These are phyloP conservation scores for Actinidia polygama DNA, from an alignment of 179 eudicot genomes.

Conservation along the genomic window DNA sequence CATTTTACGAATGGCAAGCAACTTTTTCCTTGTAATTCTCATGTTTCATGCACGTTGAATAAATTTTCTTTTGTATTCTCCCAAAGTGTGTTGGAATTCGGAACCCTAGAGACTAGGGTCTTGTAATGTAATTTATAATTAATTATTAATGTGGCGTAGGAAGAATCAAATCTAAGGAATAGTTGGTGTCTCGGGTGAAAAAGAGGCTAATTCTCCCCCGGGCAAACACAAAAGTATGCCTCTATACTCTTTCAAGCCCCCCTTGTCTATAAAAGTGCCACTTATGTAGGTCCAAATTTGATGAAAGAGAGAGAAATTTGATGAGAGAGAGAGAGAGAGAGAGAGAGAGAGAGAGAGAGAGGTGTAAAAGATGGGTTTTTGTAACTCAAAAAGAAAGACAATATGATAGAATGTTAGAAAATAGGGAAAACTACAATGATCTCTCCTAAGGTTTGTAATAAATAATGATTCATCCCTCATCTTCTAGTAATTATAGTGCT, in stretches of 20 bases:
- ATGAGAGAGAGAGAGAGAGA: no score
- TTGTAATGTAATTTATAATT: not conserved
- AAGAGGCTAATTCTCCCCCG: conserved; percentile 18
- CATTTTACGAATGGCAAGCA: no score
- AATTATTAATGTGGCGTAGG: not conserved
- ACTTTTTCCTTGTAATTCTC: not conserved
- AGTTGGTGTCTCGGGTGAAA: conserved; percentile 18
- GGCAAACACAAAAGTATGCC: conserved; percentile 24
- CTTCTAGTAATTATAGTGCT: no score
- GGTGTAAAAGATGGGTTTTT: no score
- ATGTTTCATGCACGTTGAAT: not conserved
- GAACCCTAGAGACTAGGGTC: conserved; percentile 13
- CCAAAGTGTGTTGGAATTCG: conserved; percentile 1
- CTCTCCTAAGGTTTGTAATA: no score
- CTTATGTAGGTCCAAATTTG: conserved; percentile 17
- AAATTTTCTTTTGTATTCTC: not conserved
- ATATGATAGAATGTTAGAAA: no score
- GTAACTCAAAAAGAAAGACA: no score
- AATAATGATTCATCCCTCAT: no score
- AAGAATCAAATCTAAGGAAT: conserved; percentile 29
- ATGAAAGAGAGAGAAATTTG: not conserved
- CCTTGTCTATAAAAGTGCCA: conserved; percentile 24
- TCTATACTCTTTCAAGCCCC: not conserved
- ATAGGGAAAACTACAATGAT: no score
- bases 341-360: no score